A percentile compares a stretch with the other conserved stretches of the same genome.
These are phyloP conservation scores for Boletus eberwhitei DNA, from an alignment of 768 basidiomycete species.

Conservation along the genomic window DNA sequence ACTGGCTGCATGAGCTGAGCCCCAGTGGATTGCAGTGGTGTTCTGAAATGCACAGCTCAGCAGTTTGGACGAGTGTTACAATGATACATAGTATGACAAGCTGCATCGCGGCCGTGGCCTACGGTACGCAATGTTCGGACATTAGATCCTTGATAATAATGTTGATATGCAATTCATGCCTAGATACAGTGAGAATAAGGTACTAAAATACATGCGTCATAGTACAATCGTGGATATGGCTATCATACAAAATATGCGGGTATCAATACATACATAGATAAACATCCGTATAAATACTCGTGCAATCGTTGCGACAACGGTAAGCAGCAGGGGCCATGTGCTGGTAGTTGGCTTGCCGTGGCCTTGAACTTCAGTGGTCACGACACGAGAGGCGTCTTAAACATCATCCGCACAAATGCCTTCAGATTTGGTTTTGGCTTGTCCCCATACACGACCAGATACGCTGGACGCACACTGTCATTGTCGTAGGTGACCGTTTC, in stretches of 20 bases:
- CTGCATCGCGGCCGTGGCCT: not conserved
- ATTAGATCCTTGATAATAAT: too few species aligned
- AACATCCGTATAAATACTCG: conserved; percentile 10
- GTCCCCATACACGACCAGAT: conserved; percentile 57
- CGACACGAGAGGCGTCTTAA: conserved; percentile 31
- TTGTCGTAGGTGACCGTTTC: conserved; percentile 67
- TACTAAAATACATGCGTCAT: conserved; percentile 9
- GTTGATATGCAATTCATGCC: not conserved
- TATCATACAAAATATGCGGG: conserved; percentile 19
- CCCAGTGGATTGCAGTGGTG: too few species aligned
- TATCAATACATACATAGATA: conserved; percentile 8
- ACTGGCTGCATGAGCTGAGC: too few species aligned
- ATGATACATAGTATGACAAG: too few species aligned
- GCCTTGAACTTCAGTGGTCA: conserved; percentile 3
- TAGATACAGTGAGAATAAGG: not conserved
- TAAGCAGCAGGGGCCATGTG: not conserved
- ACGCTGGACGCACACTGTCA: conserved; percentile 65
- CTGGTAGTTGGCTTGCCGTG: not conserved
- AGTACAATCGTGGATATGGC: conserved; percentile 2
- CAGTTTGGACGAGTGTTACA: too few species aligned
- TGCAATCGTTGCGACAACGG: not conserved
- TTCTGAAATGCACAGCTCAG: too few species aligned
- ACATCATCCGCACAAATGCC: conserved; percentile 26
- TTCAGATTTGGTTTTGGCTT: conserved; percentile 25
- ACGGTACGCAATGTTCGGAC: not conserved